Evolutionary conservation across 202 grass and related monocot species (phyloP), one percentile per base, ranked within the genome.

Genomic region (Setaria italica): DNA sequence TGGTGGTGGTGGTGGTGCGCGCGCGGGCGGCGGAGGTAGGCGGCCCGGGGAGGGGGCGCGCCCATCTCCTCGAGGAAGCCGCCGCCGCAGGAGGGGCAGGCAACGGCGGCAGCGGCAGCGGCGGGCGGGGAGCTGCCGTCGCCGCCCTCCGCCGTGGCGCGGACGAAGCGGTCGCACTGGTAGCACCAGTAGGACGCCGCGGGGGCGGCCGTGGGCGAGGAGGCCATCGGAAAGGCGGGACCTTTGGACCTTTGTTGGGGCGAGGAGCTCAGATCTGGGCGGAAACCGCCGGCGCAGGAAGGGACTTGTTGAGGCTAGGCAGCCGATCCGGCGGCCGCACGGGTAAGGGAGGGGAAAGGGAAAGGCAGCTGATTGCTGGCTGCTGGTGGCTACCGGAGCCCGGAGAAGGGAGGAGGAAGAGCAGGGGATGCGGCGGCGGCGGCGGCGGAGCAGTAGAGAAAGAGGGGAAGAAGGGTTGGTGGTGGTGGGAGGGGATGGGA

Each of bases 31-130:
- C 62, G 82, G 89, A 70, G 90, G 87, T 85, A 90, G 65, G 83
- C 83, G 5, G 45, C 45, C 1, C 58, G 90, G 0, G 82, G 79
- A 9, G 87, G 84, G 0, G 87, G 72, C 29, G 84, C 76, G 7
- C 70, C 58, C 87, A 95, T 94, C 93, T 98, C 91, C 90, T 98
- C 95, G 70, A 98, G 84, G 89, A 98, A 98, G 2, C 95, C 95
- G 6, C 78, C 91, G 42, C 89, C 90, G 84, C 95, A 98, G 81
- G 86, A 81, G 2, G 89, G 95, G 89, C 95, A 98, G 34, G 83
- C 48, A 19, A 95, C 76, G 51, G 73, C 33, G 32, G 56, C 29
- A 12, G 6, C 7, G 43, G 57, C 89, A 9, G 68, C 11, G 30
- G 63, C 19, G 13, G 76, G 70, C 6, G 83, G 46, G 62, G 90